Conservation (phyloP, 805 yeast species). For the Candida krabiensis region DNA sequence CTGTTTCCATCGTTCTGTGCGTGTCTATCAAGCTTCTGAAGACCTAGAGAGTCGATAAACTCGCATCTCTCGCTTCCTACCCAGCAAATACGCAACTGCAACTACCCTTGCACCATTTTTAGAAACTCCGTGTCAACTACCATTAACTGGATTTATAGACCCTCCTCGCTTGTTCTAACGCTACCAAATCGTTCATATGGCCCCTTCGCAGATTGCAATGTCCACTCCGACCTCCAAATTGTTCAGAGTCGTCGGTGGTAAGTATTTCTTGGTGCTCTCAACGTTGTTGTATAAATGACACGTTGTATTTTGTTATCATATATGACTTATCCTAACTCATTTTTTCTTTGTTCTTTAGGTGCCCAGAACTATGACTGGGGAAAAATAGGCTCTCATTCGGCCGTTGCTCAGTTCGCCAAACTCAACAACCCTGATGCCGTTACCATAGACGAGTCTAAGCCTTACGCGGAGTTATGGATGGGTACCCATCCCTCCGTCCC, state of each 20-base stretch:
- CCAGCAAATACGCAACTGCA: too few relatives aligned
- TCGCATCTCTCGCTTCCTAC: too few relatives aligned
- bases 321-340: too few relatives aligned
- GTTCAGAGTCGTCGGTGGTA: conserved; percentile 36
- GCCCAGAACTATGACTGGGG: conserved; percentile 45
- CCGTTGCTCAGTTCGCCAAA: conserved; percentile 87
- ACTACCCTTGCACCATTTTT: too few relatives aligned
- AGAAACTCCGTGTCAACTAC: neutral
- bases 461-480: conserved; percentile 99
- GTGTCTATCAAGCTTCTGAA: too few relatives aligned
- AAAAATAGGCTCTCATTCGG: conserved; percentile 77
- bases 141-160: neutral
- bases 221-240: conserved; percentile 19
- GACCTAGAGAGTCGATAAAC: too few relatives aligned
- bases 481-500: conserved; percentile 97
- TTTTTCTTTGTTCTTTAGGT: too few relatives aligned
- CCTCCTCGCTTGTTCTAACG: neutral
- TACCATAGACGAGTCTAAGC: conserved; percentile 66
- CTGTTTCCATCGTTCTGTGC: too few relatives aligned
- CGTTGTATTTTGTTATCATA: too few relatives aligned
- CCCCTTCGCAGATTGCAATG: neutral
- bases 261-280: too few relatives aligned
- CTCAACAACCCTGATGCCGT: conserved; percentile 58
- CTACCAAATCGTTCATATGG: conserved; percentile 1
- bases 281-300: too few relatives aligned